Evolutionary conservation across 345 rosid species (phyloP), one percentile per base, ranked within the genome.

Genomic region (Bretschneidera sinensis): DNA sequence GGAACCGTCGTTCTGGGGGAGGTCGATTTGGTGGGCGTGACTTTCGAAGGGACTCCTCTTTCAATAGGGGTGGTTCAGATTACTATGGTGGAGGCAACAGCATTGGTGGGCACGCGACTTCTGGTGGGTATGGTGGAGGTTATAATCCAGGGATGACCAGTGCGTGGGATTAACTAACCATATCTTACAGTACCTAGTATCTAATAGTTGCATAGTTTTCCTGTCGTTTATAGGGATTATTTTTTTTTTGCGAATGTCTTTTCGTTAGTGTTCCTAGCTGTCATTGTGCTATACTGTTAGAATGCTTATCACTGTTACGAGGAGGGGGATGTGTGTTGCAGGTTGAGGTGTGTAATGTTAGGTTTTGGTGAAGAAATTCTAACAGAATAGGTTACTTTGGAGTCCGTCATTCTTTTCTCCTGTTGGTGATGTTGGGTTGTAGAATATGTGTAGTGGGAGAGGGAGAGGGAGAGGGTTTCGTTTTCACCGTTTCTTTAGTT

Each of bases 11-110:
- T 21, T 70, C 89, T 53, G 95, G 95, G 19, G 96, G 96, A 57
- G 91, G 87, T 21, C 84, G 95, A 64, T 86, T 81, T 62, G 89
- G 92, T 48, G 87, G 87, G 6, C 87, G 92, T 43, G 98, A 92
- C 75, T 86, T 81, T 59, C 78, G 98, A 39, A 83, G 86, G 65
- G 98, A 92, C 5, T 65, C 80, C 45, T 75, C 86, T 18, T 85
- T 63, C 69, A 75, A 51, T 43, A 74, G 91, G 67, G 86, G 95
- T 20, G 75, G 75, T 62, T 75, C 79, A 24, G 92, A 80, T 65
- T 77, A 79, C 74, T 83, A 89, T 34, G 63, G n/a, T n/a, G n/a
- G 89, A 5, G 79, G 86, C 0, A 70, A 74, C 39, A 63, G 75
- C 17, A 57, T 79, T 2, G 54, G 67, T 17, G 76, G 76, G 28